Evolutionary conservation across 2,329 filamentous ascomycete species (phyloP), one percentile per base, ranked within the genome.

Genomic region (Botrytis byssoidea): DNA sequence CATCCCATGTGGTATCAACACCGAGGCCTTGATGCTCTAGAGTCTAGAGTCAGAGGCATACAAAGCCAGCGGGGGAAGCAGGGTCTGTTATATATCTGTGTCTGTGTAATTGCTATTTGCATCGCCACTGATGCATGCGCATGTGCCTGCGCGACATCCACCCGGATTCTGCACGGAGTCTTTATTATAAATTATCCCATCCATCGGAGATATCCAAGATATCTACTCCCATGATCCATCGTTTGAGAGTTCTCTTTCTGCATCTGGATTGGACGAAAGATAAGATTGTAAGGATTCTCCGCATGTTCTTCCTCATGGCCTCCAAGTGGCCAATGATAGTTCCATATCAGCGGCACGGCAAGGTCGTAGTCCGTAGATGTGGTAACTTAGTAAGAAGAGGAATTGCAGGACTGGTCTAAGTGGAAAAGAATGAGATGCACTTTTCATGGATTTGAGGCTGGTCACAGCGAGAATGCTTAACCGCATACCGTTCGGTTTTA

Each of bases 391-490:
- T 57, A 42, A 57, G 35, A 55, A 55, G 46, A 35, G 8, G 37
- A 55, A 40, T 68, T 35, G 46, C 46, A 40, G 46, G 46, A 55
- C 65, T 29, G 46, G 32, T 40, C 65, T 12, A 67, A 55, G 46
- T 67, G 65, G 16, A 40, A 67, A 29, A 29, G 32, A 29, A 29
- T 55, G 65, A 25, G 8, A 55, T 40, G 32, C n/a, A 16, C 46
- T 55, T 55, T 55, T 67, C 46, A 29, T 29, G 18, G 35, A 68
- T 42, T n/a, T 8, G 7, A 42, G 51, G 51, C 51, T 29, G 35
- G 66, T 68, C 66, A 68, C 48, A 57, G 66, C 66, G 48, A 68
- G 48, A 25, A 57, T 68, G 48, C 66, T 68, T 68, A 42, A 68
- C 46, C 65, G 16, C 46, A 55, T 12, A 55, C 14, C 46, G 35